phyloP scores from a whole-genome alignment of 1,284 basidiomycete genomes.

The Hypsizygus ulmarius region DNA sequence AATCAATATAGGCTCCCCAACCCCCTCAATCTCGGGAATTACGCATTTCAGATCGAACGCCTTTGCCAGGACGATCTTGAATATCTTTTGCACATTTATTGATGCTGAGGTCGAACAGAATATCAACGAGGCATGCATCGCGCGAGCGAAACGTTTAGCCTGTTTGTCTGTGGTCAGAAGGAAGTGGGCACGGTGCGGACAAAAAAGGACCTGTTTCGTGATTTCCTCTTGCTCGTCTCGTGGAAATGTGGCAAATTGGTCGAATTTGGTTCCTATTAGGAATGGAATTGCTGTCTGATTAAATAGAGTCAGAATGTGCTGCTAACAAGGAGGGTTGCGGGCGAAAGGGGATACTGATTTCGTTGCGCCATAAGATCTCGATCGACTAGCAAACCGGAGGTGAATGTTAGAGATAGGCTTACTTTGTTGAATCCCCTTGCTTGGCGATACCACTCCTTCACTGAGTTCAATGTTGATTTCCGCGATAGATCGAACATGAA shows the following conservation, averaged over 20 bases:
- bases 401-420: slow-evolving; percentile 21
- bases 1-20: slow-evolving; percentile 89
- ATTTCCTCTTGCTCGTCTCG: slow-evolving; percentile 98
- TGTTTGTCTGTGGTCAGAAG: slow-evolving; percentile 29
- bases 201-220: slow-evolving; percentile 80
- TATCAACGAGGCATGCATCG: slow-evolving; percentile 97
- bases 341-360: too few relatives aligned
- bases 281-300: slow-evolving; percentile 91
- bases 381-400: slow-evolving; percentile 2
- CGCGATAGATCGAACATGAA: slow-evolving; percentile 99
- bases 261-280: slow-evolving; percentile 97
- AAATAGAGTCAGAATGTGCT: slow-evolving; percentile 2
- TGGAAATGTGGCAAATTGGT: slow-evolving; percentile 93
- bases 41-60: slow-evolving; percentile 93
- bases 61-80: slow-evolving; percentile 93
- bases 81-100: slow-evolving; percentile 99
- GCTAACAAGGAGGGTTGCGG: background rate
- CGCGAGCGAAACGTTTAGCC: slow-evolving; percentile 95
- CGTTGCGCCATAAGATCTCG: background rate
- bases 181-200: slow-evolving; percentile 1
- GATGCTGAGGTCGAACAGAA: slow-evolving; percentile 98
- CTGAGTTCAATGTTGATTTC: slow-evolving; percentile 94
- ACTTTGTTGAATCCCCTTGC: slow-evolving; percentile 98
- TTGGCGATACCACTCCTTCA: slow-evolving; percentile 99
- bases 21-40: slow-evolving; percentile 93